Conservation (phyloP, 2,329 filamentous ascomycete species). For the Exophiala aquamarina region DNA sequence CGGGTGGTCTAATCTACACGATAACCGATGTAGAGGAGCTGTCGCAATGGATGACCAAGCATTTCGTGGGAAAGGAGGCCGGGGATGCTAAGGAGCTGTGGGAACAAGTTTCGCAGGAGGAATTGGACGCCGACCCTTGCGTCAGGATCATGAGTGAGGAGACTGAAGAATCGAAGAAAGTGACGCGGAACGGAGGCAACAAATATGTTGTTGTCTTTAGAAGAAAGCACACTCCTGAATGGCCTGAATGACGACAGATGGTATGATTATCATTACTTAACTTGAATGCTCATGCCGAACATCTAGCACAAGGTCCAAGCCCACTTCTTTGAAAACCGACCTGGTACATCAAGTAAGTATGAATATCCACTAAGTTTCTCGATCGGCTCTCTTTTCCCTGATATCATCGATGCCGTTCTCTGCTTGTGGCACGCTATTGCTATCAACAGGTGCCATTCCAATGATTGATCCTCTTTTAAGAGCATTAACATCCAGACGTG, state of each 20-base stretch:
- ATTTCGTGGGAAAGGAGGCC: slow-evolving; percentile 53
- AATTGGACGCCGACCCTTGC: slow-evolving; percentile 57
- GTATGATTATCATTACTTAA: too few species aligned
- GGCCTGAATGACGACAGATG: slow-evolving; percentile 43
- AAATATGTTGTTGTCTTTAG: slow-evolving; percentile 91
- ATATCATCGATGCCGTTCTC: too few species aligned
- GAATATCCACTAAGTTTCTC: too few species aligned
- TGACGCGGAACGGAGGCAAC: slow-evolving; percentile 80
- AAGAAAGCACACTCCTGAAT: slow-evolving; percentile 75
- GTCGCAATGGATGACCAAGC: slow-evolving; percentile 58
- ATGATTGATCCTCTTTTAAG: slow-evolving; percentile 30
- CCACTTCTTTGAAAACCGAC: too few species aligned
- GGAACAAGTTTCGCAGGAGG: slow-evolving; percentile 64
- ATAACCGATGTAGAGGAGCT: slow-evolving; percentile 97
- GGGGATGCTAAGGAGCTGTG: slow-evolving; percentile 80
- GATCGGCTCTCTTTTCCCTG: too few species aligned
- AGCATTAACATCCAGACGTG: slow-evolving; percentile 44
- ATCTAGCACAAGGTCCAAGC: too few species aligned
- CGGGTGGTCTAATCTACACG: slow-evolving; percentile 87
- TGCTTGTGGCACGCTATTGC: slow-evolving; percentile 1
- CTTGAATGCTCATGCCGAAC: too few species aligned
- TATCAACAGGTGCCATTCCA: slow-evolving; percentile 18
- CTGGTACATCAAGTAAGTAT: too few species aligned
- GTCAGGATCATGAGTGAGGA: slow-evolving; percentile 67
- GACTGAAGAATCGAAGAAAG: slow-evolving; percentile 98